Evolutionary conservation across 2,329 filamentous ascomycete genomes (phyloP), one percentile per base, ranked within the genome.

Genomic region (Cercospora sesami): DNA sequence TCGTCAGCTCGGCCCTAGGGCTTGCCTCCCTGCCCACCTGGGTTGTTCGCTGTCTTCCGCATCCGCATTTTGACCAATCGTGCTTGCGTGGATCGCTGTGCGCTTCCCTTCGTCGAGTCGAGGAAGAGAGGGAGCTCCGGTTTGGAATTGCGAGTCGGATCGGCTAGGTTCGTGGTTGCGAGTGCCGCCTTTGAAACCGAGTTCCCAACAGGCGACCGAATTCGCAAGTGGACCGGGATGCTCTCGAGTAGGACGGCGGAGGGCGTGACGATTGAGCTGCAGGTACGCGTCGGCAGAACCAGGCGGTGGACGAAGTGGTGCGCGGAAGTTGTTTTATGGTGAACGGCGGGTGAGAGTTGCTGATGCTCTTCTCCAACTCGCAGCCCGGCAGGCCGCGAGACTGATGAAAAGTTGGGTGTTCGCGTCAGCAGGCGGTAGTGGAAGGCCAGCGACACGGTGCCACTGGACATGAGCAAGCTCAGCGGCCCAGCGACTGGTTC

Each of bases 391-490:
- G 61, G 48, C 33, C 12, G 5, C 45, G 31, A n/a, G 21, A 14
- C 30, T 67, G 60, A 67, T 67, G 65, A 67, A 67, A 67, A 67
- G 60, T 45, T 39, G 14, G 12, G 10, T 26, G 8, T 64, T 64
- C 55, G 65, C 65, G 65, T 67, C 60, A 51, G 39, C 60, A 48
- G 60, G 60, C 55, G 53, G 60, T 60, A 67, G 65, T 67, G 65
- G 30, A 39, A 67, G 55, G 33, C 51, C 65, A 63, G 60, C 39
- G 60, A 67, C 65, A 67, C 65, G 60, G 60, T 67, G 65, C 53
- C 65, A 14, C 28, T 39, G 53, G 55, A 51, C 51, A 63, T 63
- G 55, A 63, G 65, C 65, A 67, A 67, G 65, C 65, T 51, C 53
- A 63, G 60, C 51, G 60, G 60, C 30, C 55, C 39, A 51, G 33